A percentile compares a stretch with the other conserved stretches of the same genome.
Conservation (phyloP, 495 filamentous ascomycete genomes). For the Collariella sp. region DNA sequence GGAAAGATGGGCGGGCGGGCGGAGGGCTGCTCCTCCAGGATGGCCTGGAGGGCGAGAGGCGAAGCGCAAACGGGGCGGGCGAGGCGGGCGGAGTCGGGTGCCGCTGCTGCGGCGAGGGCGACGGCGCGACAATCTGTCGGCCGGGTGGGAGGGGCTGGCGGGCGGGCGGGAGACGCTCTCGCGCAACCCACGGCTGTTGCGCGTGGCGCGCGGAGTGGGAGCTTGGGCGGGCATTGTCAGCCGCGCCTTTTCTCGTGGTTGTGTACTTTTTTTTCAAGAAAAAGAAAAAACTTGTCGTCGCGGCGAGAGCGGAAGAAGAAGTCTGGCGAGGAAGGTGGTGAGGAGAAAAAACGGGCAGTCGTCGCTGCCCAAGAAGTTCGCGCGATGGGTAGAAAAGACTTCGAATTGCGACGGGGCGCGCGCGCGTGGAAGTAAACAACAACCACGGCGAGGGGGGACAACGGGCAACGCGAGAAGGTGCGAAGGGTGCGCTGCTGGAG, state of each 20-base stretch:
- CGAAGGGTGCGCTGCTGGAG: no score
- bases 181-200: conserved; percentile 23
- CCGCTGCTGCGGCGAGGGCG: background rate
- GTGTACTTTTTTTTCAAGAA: no score
- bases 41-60: conserved; percentile 1
- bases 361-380: no score
- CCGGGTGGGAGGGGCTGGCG: background rate
- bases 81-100: background rate
- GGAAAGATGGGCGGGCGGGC: conserved; percentile 4
- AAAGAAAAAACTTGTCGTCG: background rate
- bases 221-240: conserved; percentile 17
- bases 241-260: conserved; percentile 5
- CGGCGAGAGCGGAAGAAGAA: background rate
- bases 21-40: background rate
- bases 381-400: no score
- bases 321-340: background rate
- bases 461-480: no score
- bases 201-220: conserved; percentile 20
- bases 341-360: background rate
- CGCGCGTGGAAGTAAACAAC: no score
- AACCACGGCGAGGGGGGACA: no score
- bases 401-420: no score
- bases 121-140: background rate
- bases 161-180: background rate
- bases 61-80: background rate